These are phyloP conservation scores for Kluyveromyces aestuarii DNA, from an alignment of 805 yeast genomes.

Conservation along the genomic window DNA sequence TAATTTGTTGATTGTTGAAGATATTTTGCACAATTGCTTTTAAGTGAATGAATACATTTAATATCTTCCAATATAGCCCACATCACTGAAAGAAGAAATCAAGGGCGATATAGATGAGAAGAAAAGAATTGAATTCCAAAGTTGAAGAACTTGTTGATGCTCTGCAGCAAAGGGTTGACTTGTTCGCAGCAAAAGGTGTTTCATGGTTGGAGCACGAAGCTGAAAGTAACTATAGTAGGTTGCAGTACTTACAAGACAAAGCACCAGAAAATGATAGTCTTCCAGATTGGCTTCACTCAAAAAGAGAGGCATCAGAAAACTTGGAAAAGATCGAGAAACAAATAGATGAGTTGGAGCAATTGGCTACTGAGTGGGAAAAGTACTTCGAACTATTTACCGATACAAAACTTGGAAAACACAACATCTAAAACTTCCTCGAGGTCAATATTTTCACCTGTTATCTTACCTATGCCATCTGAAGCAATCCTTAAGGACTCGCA, in stretches of 20 bases:
- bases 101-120: slow-evolving; percentile 4
- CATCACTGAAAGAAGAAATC: not conserved
- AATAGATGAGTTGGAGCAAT: slow-evolving; percentile 34
- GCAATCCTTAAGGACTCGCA: slow-evolving; percentile 66
- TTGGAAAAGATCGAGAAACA: slow-evolving; percentile 27
- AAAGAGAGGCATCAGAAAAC: slow-evolving; percentile 7
- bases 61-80: not conserved
- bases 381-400: slow-evolving; percentile 55
- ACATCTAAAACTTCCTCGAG: slow-evolving; percentile 87
- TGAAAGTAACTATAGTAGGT: slow-evolving; percentile 14
- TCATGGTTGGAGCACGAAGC: slow-evolving; percentile 18
- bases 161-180: slow-evolving; percentile 21
- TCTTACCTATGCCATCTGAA: slow-evolving; percentile 81
- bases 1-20: slow-evolving; percentile 5
- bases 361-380: slow-evolving; percentile 47
- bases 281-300: slow-evolving; percentile 26
- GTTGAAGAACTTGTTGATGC: slow-evolving; percentile 15
- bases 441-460: slow-evolving; percentile 84
- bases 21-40: slow-evolving; percentile 2
- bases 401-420: slow-evolving; percentile 86
- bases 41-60: not conserved
- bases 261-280: slow-evolving; percentile 16
- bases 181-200: slow-evolving; percentile 21
- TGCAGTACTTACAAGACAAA: slow-evolving; percentile 14
- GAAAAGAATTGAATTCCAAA: slow-evolving; percentile 11